Evolutionary conservation across 495 filamentous ascomycete genomes (phyloP).

Genomic region (Xylaria castorea): DNA sequence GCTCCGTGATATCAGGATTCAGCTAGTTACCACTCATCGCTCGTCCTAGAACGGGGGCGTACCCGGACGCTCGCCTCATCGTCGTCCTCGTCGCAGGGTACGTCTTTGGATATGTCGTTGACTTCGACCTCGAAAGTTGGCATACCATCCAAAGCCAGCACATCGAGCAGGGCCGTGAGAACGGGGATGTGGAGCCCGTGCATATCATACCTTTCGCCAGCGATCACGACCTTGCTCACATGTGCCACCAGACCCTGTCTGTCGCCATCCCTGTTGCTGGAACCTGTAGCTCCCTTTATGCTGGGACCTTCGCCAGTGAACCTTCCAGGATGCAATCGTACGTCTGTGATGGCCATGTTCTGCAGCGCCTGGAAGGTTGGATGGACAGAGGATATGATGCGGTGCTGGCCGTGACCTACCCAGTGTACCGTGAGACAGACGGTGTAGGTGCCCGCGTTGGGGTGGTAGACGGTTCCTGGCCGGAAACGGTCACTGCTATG

Average conservation of each 20-base stretch:
- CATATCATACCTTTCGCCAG: constrained; percentile 44
- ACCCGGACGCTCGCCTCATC: not conserved
- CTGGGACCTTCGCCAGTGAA: constrained; percentile 21
- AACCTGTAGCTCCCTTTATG: not conserved
- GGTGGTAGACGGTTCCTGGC: not conserved
- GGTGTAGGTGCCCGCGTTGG: constrained; percentile 24
- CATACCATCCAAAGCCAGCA: constrained; percentile 28
- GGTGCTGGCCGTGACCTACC: constrained; percentile 40
- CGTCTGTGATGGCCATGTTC: constrained; percentile 37
- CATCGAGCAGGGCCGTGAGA: constrained; percentile 35
- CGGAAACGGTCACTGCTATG: not conserved
- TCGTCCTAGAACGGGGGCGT: not conserved
- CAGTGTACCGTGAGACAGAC: constrained; percentile 43
- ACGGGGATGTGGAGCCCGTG: constrained; percentile 39
- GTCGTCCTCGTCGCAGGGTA: not conserved
- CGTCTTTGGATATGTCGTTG: constrained; percentile 3
- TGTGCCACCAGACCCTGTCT: constrained; percentile 32
- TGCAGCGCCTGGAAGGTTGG: constrained; percentile 37
- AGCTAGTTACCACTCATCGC: not conserved
- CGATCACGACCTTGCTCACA: constrained; percentile 33
- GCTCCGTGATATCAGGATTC: not conserved
- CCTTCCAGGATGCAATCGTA: constrained; percentile 29
- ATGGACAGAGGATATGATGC: constrained; percentile 34
- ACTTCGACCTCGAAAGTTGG: constrained; percentile 47
- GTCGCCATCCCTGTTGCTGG: not conserved